These are phyloP conservation scores for Gossypium bickii DNA, from an alignment of 345 rosid genomes.

Conservation along the genomic window DNA sequence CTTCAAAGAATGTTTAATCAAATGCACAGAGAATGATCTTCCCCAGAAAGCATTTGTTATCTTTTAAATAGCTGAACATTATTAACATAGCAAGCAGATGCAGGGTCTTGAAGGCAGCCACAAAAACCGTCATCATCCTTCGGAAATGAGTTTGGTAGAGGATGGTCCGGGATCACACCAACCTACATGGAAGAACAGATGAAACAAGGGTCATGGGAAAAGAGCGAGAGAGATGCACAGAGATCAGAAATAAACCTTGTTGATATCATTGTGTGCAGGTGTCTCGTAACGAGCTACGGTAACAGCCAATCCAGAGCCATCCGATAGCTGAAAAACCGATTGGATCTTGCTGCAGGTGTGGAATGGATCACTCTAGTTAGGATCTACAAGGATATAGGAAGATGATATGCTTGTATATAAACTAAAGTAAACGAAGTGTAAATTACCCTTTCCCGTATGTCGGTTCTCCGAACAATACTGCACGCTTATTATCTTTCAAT, in stretches of 20 bases:
- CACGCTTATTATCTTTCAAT: constrained; percentile 89
- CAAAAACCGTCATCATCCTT: constrained; percentile 74
- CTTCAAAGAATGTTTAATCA: background rate
- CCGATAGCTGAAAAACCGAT: constrained; percentile 89
- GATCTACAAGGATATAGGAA: background rate
- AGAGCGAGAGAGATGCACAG: background rate
- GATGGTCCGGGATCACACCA: constrained; percentile 90
- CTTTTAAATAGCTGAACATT: constrained; percentile 57
- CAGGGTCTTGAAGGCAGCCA: constrained; percentile 69
- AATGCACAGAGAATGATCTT: constrained; percentile 1
- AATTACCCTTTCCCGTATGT: constrained; percentile 95
- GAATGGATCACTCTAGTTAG: constrained; percentile 10
- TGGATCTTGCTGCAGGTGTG: constrained; percentile 76
- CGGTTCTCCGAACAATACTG: constrained; percentile 77
- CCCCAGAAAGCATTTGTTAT: constrained; percentile 23
- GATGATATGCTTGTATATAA: background rate
- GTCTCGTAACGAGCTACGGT: constrained; percentile 95
- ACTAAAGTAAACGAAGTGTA: constrained; percentile 1
- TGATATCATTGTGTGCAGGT: constrained; percentile 81
- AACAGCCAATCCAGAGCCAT: constrained; percentile 91
- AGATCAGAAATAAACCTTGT: constrained; percentile 49
- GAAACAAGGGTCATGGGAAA: background rate
- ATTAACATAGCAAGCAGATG: constrained; percentile 56
- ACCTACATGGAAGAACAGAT: constrained; percentile 37
- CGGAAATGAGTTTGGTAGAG: constrained; percentile 72